Conservation (phyloP, 116 monocot species). For the Iris pallida region DNA sequence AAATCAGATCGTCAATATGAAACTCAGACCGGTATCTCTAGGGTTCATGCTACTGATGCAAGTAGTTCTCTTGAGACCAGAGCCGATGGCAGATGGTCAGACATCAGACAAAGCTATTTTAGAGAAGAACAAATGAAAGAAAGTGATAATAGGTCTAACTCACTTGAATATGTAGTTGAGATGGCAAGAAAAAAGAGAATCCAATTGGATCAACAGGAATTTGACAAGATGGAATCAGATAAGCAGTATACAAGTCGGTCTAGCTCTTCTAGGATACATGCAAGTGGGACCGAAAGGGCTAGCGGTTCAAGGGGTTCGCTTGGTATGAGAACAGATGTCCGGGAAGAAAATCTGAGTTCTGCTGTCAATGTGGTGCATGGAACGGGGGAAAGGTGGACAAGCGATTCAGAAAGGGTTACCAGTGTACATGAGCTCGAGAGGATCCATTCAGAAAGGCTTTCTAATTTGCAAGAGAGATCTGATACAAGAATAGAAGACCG, state of each 20-base stretch:
- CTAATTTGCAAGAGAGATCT: constrained; percentile 7
- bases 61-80: not conserved
- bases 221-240: not conserved
- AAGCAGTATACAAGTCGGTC: not conserved
- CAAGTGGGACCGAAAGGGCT: not conserved
- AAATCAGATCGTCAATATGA: not conserved
- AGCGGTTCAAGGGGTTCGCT: not conserved
- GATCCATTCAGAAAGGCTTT: constrained; percentile 12
- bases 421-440: not conserved
- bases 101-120: not conserved
- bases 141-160: not conserved
- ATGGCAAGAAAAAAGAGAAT: constrained; percentile 2
- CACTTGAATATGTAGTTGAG: constrained; percentile 11
- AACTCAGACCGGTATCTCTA: not conserved
- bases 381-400: not conserved
- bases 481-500: constrained; percentile 10
- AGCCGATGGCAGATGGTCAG: constrained; percentile 7
- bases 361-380: constrained; percentile 12
- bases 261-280: not conserved
- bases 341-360: constrained; percentile 9
- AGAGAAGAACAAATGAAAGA: not conserved
- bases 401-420: constrained; percentile 9
- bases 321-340: constrained; percentile 14
- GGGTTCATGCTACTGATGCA: not conserved
- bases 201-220: not conserved